phyloP scores from a whole-genome alignment of 202 grass and related monocot species.

The Cymbopogon flexuosus region DNA sequence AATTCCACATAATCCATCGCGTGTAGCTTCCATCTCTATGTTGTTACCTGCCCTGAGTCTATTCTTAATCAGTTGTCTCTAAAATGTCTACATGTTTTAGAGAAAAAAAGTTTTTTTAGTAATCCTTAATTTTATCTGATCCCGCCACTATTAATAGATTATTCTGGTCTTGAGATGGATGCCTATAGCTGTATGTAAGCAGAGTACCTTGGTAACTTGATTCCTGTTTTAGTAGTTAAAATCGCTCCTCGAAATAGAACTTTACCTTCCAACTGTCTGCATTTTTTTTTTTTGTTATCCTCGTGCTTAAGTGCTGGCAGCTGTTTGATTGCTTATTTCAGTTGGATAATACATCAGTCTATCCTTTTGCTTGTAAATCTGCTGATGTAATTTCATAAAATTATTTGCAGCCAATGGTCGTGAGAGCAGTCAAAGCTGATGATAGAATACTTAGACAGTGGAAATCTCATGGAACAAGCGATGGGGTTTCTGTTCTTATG shows the following conservation, averaged over 20 bases:
- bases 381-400: slow-evolving; percentile 28
- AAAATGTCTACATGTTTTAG: neutral
- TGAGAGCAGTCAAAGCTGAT: slow-evolving; percentile 47
- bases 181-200: neutral
- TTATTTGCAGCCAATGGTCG: slow-evolving; percentile 45
- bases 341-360: slow-evolving; percentile 16
- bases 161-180: slow-evolving; percentile 1
- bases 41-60: neutral
- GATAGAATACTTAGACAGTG: slow-evolving; percentile 66
- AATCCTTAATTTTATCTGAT: neutral
- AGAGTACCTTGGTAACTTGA: slow-evolving; percentile 16
- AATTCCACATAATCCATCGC: neutral
- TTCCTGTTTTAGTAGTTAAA: neutral
- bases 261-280: neutral
- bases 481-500: slow-evolving; percentile 53
- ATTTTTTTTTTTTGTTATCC: neutral
- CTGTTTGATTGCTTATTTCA: slow-evolving; percentile 18
- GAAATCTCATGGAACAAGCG: slow-evolving; percentile 61
- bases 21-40: neutral
- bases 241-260: neutral
- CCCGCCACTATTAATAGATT: neutral
- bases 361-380: slow-evolving; percentile 28
- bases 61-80: slow-evolving; percentile 8
- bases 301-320: neutral
- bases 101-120: neutral